A percentile compares a stretch with the other conserved stretches of the same genome.
Conservation (phyloP, 768 basidiomycete genomes). For the Ephemerocybe angulata region DNA sequence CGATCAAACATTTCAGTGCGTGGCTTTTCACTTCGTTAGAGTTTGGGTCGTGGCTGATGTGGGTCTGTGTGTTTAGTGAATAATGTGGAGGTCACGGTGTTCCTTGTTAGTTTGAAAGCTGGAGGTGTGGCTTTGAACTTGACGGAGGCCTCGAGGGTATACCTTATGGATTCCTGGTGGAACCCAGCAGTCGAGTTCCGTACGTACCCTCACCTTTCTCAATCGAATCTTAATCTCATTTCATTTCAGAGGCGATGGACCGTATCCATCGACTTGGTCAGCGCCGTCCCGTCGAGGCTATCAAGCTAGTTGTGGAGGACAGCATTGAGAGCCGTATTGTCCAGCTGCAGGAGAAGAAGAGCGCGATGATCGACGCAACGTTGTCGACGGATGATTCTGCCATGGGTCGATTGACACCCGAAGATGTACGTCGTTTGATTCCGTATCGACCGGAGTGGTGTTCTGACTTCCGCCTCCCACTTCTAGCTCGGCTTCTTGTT, state of each 20-base stretch:
- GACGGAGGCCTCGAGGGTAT: slow-evolving; percentile 89
- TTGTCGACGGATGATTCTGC: slow-evolving; percentile 82
- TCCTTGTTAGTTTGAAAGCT: slow-evolving; percentile 93
- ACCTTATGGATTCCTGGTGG: slow-evolving; percentile 99
- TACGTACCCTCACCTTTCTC: slow-evolving; percentile 36
- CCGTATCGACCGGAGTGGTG: slow-evolving; percentile 7
- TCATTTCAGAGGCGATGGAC: slow-evolving; percentile 83
- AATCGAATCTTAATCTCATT: no score
- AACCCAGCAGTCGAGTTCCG: slow-evolving; percentile 94
- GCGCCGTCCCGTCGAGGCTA: slow-evolving; percentile 86
- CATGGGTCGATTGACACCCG: slow-evolving; percentile 90
- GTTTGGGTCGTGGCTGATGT: not conserved
- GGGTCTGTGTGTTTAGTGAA: slow-evolving; percentile 55
- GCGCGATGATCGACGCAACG: slow-evolving; percentile 90
- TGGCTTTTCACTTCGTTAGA: slow-evolving; percentile 9
- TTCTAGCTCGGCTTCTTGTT: slow-evolving; percentile 55
- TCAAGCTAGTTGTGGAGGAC: slow-evolving; percentile 93
- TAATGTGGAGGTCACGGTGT: slow-evolving; percentile 93
- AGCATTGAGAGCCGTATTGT: slow-evolving; percentile 95
- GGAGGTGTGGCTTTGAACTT: slow-evolving; percentile 91
- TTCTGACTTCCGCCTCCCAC: not conserved
- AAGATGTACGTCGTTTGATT: slow-evolving; percentile 48
- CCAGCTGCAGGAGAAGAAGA: slow-evolving; percentile 96
- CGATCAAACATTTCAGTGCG: slow-evolving; percentile 91
- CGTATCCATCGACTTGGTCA: slow-evolving; percentile 97